Conservation (phyloP, 805 yeast species). For the Kuraishia hungarica region DNA sequence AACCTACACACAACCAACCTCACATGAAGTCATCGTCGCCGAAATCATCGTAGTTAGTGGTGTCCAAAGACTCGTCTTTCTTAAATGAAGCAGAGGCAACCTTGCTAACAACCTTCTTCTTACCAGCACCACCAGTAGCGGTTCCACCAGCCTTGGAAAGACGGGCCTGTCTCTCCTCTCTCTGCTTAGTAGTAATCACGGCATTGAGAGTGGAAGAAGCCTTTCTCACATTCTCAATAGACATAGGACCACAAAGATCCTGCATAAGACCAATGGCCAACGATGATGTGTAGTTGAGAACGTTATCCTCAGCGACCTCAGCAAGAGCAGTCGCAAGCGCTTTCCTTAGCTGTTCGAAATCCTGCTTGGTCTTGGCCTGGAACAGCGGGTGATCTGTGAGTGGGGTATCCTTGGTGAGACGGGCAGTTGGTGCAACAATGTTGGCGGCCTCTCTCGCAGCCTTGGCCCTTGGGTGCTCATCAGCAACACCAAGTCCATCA, state of each 20-base stretch:
- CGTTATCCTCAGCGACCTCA: constrained; percentile 50
- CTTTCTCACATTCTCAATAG: constrained; percentile 76
- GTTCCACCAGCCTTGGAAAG: constrained; percentile 77
- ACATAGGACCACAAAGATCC: constrained; percentile 75
- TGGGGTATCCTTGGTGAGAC: constrained; percentile 53
- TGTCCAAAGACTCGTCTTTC: constrained; percentile 56
- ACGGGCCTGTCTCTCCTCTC: constrained; percentile 84
- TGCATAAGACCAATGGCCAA: constrained; percentile 81
- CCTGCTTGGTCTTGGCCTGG: constrained; percentile 72
- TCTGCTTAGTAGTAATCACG: constrained; percentile 74
- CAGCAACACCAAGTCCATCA: constrained; percentile 58
- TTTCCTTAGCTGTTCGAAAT: constrained; percentile 71
- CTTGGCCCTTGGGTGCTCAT: constrained; percentile 45
- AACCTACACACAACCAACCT: constrained; percentile 4
- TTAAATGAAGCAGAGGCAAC: constrained; percentile 45
- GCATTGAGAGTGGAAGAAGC: constrained; percentile 80
- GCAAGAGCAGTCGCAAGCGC: constrained; percentile 55
- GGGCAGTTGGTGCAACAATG: constrained; percentile 19
- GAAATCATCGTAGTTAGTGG: constrained; percentile 46
- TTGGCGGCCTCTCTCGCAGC: constrained; percentile 37
- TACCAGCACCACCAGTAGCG: constrained; percentile 88
- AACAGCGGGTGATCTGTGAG: constrained; percentile 73
- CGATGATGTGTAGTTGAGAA: constrained; percentile 60
- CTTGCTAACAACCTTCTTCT: constrained; percentile 73
- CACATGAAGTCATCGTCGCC: constrained; percentile 83